phyloP scores from a whole-genome alignment of 1,284 basidiomycete species.

The Ceratobasidium sp. region DNA sequence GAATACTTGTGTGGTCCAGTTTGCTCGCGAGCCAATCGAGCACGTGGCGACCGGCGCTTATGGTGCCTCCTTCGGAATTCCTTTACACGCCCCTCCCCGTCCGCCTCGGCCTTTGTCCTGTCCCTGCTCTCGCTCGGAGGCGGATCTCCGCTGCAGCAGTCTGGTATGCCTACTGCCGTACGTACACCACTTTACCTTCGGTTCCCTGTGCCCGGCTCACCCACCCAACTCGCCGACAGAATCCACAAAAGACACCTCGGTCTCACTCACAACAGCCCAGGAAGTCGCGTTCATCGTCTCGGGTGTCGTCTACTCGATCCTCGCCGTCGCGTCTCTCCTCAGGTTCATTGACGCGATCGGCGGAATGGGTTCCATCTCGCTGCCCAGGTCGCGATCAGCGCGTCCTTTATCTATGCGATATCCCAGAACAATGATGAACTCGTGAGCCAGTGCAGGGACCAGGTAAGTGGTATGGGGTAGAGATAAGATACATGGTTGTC shows the following conservation, averaged over 20 bases:
- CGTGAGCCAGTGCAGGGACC: slow-evolving; percentile 19
- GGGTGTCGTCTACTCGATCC: slow-evolving; percentile 37
- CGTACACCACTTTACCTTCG: neutral
- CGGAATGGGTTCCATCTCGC: slow-evolving; percentile 68
- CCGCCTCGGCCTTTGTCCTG: slow-evolving; percentile 66
- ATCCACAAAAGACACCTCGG: slow-evolving; percentile 11
- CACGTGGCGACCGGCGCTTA: too few relatives aligned
- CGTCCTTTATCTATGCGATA: slow-evolving; percentile 63
- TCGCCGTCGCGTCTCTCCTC: slow-evolving; percentile 25
- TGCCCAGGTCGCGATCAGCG: slow-evolving; percentile 53
- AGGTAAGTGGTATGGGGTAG: neutral
- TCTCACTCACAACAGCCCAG: slow-evolving; percentile 33
- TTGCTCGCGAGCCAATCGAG: too few relatives aligned
- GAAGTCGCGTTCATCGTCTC: slow-evolving; percentile 42
- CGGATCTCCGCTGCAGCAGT: slow-evolving; percentile 44
- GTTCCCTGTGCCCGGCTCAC: slow-evolving; percentile 5
- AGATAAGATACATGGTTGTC: neutral
- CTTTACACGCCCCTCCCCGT: slow-evolving; percentile 60
- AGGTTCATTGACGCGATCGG: slow-evolving; percentile 68
- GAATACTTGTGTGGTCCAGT: too few relatives aligned
- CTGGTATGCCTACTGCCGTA: slow-evolving; percentile 45
- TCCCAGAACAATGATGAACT: slow-evolving; percentile 60
- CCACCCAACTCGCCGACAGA: slow-evolving; percentile 3
- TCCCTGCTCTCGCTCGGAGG: slow-evolving; percentile 68
- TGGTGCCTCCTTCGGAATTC: too few relatives aligned